Base-by-base conservation (phyloP, 2,329 filamentous ascomycete genomes). In the Penicillium sp. region DNA sequence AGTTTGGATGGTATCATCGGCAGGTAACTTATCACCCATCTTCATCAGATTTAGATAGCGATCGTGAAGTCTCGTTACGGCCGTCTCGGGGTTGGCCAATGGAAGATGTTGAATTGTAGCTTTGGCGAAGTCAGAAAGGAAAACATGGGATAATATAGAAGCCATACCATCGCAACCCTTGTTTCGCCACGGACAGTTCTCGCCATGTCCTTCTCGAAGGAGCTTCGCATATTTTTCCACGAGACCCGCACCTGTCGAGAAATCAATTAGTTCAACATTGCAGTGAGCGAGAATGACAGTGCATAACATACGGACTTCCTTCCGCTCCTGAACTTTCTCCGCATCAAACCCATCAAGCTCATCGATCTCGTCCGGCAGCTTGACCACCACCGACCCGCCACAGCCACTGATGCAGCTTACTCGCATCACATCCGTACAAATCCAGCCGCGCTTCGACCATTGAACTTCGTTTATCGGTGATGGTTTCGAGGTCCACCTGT, bases 361-460 rank as follows among this genome's bases (percentile, higher is more conserved):
- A 44, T 77, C 74, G 32, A 87, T 80, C 50, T 85, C 80, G 5
- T 81, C 79, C 1, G 80, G 75, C 4, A 94, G 71, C 67, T 86
- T 88, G 36, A 97, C 86, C 4, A 93, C 78, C 27, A 96, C 74
- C 54, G 94, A 86, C 56, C 85, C 84, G 59, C 84, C 84, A 59
- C 93, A 98, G 2, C 90, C 80, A 27, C 85, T 83, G 28, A 73
- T 75, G 62, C 93, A 98, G 13, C 82, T 80, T 11, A 97, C 87
- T 3, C 86, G 86, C 65, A 94, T 89, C 50, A 82, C 81, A 54
- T 84, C 84, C 31, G 85, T 81, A 57, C 91, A 96, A 3, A 84
- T 76, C 91, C 93, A 98, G 1, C 91, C 91, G 43, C 86, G 75
- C 71, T 91, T 95, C 1, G 90, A 90, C 93, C 93, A 98, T 63